phyloP scores from a whole-genome alignment of 129 eudicot species.

The Lonicera japonica region DNA sequence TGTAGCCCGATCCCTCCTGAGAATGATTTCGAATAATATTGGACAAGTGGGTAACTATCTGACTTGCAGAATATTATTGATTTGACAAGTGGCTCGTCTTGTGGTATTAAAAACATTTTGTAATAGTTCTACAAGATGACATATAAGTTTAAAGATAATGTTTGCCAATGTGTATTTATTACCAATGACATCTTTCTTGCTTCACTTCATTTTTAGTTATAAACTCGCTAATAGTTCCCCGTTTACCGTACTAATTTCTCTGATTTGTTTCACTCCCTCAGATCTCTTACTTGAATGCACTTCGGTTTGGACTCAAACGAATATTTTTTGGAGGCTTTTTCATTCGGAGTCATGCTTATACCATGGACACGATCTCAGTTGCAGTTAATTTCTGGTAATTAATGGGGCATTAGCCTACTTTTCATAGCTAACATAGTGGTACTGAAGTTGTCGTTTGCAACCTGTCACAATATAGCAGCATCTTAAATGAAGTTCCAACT shows the following conservation, averaged over 20 bases:
- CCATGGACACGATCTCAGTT: conserved; percentile 96
- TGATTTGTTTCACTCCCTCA: conserved; percentile 24
- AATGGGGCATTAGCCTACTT: not conserved
- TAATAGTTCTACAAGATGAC: too few species aligned
- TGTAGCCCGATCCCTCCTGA: conserved; percentile 77
- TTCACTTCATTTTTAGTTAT: too few species aligned
- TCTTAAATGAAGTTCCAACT: too few species aligned
- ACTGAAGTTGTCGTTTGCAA: not conserved
- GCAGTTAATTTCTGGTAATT: conserved; percentile 90
- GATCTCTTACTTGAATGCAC: conserved; percentile 94
- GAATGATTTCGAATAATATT: conserved; percentile 93
- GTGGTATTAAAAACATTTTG: too few species aligned
- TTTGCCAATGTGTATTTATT: not conserved
- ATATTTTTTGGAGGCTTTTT: conserved; percentile 94
- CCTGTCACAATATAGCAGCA: not conserved
- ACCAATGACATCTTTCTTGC: too few species aligned
- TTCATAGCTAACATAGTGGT: not conserved
- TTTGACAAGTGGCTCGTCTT: not conserved
- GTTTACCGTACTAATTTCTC: conserved; percentile 5
- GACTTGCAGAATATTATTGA: not conserved
- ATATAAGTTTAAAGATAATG: not conserved
- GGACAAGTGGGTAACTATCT: conserved; percentile 58
- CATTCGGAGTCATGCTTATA: conserved; percentile 85
- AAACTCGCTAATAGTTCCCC: not conserved
- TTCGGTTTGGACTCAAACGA: conserved; percentile 77